These are phyloP conservation scores for Coprinopsis marcescibilis DNA, from an alignment of 768 basidiomycete species.

Conservation along the genomic window DNA sequence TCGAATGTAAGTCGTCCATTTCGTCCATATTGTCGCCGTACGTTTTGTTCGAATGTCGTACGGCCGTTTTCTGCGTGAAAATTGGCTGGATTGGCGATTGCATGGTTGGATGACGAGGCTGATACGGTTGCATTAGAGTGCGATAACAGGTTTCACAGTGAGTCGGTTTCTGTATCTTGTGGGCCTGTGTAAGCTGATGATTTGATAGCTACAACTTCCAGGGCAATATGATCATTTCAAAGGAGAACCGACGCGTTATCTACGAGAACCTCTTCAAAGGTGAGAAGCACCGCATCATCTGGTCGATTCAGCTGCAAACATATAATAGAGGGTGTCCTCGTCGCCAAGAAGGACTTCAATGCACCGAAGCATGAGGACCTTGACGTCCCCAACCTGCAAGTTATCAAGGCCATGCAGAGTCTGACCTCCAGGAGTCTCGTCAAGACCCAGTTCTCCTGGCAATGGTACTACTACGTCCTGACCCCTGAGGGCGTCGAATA, in stretches of 20 bases:
- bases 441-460: slow-evolving; percentile 99
- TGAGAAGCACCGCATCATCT: slow-evolving; percentile 30
- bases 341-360: slow-evolving; percentile 99
- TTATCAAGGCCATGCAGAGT: slow-evolving; percentile 68
- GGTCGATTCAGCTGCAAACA: not conserved
- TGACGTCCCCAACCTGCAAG: slow-evolving; percentile 63
- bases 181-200: not conserved
- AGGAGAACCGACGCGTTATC: slow-evolving; percentile 90
- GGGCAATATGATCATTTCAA: slow-evolving; percentile 91
- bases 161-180: slow-evolving; percentile 14
- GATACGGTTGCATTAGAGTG: slow-evolving; percentile 25
- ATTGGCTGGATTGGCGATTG: slow-evolving; percentile 32
- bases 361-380: slow-evolving; percentile 94
- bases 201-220: not conserved
- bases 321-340: slow-evolving; percentile 88
- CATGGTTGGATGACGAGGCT: slow-evolving; percentile 32
- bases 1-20: slow-evolving; percentile 33
- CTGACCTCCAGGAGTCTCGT: slow-evolving; percentile 75
- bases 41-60: slow-evolving; percentile 20
- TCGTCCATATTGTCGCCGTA: slow-evolving; percentile 13
- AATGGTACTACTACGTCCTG: slow-evolving; percentile 97
- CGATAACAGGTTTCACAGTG: slow-evolving; percentile 34
- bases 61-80: slow-evolving; percentile 21
- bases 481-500: slow-evolving; percentile 97
- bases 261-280: slow-evolving; percentile 99